Percentiles rank a stretch among this genome's conserved stretches.
phyloP scores from a whole-genome alignment of 2,329 filamentous ascomycete genomes.

The Diaporthe helianthi region DNA sequence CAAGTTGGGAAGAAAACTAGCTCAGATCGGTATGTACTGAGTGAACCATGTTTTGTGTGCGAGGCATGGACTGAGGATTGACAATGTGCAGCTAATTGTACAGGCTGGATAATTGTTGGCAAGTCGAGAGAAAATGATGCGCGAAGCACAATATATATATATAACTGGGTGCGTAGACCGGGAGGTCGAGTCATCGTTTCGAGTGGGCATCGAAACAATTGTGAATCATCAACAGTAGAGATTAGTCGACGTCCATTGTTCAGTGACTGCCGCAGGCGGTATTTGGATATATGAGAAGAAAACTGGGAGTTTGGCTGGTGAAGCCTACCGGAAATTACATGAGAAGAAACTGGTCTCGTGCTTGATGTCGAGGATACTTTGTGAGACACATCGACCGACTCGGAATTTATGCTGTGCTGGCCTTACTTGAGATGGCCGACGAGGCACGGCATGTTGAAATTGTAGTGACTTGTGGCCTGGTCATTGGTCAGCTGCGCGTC shows the following conservation, averaged over 20 bases:
- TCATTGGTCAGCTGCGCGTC: not conserved
- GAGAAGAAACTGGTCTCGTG: not conserved
- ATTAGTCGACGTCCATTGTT: not conserved
- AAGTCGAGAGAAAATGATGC: not conserved
- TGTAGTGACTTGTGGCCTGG: not conserved
- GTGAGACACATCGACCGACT: too few relatives aligned
- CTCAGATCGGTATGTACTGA: not conserved
- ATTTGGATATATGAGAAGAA: not conserved
- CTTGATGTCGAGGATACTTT: not conserved
- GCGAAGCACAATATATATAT: not conserved
- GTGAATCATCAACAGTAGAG: constrained; percentile 10
- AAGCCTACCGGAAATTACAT: not conserved
- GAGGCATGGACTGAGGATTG: not conserved
- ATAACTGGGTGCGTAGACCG: too few relatives aligned
- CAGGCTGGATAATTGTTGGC: not conserved
- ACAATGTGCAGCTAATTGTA: not conserved
- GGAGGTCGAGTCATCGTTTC: not conserved
- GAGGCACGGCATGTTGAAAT: not conserved
- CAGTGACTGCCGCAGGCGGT: not conserved
- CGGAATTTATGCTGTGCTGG: too few relatives aligned
- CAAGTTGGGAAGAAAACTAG: not conserved
- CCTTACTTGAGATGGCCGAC: not conserved
- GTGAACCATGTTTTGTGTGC: not conserved
- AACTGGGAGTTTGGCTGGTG: not conserved
- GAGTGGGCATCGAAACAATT: not conserved